A percentile compares a stretch with the other conserved stretches of the same genome.
Conservation (phyloP, 2,329 filamentous ascomycete genomes). For the Parastagonospora nodorum region DNA sequence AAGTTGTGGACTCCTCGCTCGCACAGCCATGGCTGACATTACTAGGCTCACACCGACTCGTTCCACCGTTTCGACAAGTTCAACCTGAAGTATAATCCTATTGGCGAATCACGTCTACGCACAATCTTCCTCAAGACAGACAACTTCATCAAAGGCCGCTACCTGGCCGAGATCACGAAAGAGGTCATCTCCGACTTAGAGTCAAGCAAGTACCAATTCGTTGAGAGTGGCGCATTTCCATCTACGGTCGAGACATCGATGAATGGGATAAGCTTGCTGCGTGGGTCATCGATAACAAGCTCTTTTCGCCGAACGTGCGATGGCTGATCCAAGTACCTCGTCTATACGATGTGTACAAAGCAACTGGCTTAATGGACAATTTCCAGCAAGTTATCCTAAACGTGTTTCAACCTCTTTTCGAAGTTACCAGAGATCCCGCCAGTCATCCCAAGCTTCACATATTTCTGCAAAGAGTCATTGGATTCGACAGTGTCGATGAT, state of each 20-base stretch:
- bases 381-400: constrained; percentile 92
- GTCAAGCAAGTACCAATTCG: constrained; percentile 99
- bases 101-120: constrained; percentile 90
- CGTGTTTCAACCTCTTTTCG: constrained; percentile 90
- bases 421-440: constrained; percentile 85
- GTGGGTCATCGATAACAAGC: constrained; percentile 97
- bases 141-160: constrained; percentile 94
- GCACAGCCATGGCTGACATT: constrained; percentile 10
- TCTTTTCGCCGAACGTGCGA: constrained; percentile 95
- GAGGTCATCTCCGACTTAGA: constrained; percentile 97
- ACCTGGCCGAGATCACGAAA: constrained; percentile 95
- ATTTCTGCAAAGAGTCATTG: constrained; percentile 92
- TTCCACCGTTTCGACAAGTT: constrained; percentile 99
- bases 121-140: constrained; percentile 99
- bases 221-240: constrained; percentile 98
- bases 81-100: constrained; percentile 97
- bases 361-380: constrained; percentile 80
- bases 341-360: constrained; percentile 94
- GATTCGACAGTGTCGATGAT: constrained; percentile 96
- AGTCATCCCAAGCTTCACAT: constrained; percentile 92
- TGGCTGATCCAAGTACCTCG: constrained; percentile 97
- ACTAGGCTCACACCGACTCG: constrained; percentile 87
- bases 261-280: constrained; percentile 98
- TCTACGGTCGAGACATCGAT: constrained; percentile 88
- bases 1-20: constrained; percentile 45